These are phyloP conservation scores for Sanghuangporus weigelae DNA, from an alignment of 1,284 basidiomycete genomes.

Conservation along the genomic window DNA sequence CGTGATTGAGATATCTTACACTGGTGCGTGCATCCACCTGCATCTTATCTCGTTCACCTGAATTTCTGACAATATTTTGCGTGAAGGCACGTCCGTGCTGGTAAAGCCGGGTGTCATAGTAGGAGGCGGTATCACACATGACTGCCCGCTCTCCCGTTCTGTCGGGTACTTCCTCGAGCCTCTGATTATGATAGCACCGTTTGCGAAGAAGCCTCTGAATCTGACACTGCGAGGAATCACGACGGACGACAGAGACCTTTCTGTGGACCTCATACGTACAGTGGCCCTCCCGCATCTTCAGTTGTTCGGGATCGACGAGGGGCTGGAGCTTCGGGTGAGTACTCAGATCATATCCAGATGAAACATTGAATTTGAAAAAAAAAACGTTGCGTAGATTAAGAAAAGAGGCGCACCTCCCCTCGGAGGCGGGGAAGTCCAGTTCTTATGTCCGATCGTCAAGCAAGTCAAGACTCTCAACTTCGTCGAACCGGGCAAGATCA, in stretches of 20 bases:
- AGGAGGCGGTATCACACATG: slow-evolving; percentile 80
- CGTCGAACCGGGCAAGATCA: slow-evolving; percentile 84
- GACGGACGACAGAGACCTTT: slow-evolving; percentile 83
- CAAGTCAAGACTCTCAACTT: slow-evolving; percentile 91
- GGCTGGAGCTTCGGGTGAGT: slow-evolving; percentile 75
- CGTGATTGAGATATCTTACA: slow-evolving; percentile 93
- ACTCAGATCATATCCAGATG: slow-evolving; percentile 1
- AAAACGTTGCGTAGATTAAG: slow-evolving; percentile 60
- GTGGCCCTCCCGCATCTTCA: slow-evolving; percentile 91
- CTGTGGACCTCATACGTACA: slow-evolving; percentile 87
- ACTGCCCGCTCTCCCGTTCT: slow-evolving; percentile 82
- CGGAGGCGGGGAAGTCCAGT: slow-evolving; percentile 92
- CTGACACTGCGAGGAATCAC: slow-evolving; percentile 88
- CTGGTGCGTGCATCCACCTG: slow-evolving; percentile 51
- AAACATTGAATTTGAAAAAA: not conserved
- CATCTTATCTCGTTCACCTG: not conserved
- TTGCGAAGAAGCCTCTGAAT: slow-evolving; percentile 84
- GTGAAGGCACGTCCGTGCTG: slow-evolving; percentile 81
- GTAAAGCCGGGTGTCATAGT: slow-evolving; percentile 90
- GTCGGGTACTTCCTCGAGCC: slow-evolving; percentile 96
- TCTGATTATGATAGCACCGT: slow-evolving; percentile 86
- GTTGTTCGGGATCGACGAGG: slow-evolving; percentile 84
- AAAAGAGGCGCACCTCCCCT: slow-evolving; percentile 88
- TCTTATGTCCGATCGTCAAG: slow-evolving; percentile 89
- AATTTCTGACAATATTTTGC: not conserved